These are phyloP conservation scores for Fraxinus angustifolia DNA, from an alignment of 305 asterid species.

Conservation along the genomic window DNA sequence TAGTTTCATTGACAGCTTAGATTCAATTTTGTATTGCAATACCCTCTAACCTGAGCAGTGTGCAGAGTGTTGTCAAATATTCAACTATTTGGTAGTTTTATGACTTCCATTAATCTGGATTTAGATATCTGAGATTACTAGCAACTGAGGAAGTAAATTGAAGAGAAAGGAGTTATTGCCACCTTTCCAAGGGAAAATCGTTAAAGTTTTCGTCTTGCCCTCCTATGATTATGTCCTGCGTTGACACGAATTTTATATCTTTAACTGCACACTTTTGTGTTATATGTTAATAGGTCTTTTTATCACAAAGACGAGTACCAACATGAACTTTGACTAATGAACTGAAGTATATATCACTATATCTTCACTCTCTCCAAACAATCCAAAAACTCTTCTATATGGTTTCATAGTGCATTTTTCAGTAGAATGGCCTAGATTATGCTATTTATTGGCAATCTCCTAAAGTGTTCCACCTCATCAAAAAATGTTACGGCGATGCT, in stretches of 20 bases:
- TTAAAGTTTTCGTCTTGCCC: background rate
- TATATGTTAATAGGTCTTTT: background rate
- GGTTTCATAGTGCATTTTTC: background rate
- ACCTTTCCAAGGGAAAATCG: background rate
- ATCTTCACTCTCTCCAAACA: background rate
- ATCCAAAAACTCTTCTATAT: background rate
- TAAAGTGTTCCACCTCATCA: background rate
- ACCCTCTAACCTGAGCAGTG: background rate
- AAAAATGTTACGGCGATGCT: background rate
- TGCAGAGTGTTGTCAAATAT: background rate
- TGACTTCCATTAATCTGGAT: background rate
- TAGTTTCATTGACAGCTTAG: background rate
- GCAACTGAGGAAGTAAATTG: background rate
- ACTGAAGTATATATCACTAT: background rate
- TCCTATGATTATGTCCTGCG: background rate
- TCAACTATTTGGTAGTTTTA: background rate
- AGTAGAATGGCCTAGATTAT: background rate
- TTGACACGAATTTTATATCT: background rate
- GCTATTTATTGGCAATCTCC: background rate
- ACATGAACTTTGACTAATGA: background rate
- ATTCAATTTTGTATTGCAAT: background rate
- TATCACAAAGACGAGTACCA: background rate
- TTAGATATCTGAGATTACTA: background rate
- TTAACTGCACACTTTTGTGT: background rate
- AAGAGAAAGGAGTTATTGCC: background rate